Evolutionary conservation across 2,329 filamentous ascomycete genomes (phyloP).

Genomic region (Cladophialophora psammophila): DNA sequence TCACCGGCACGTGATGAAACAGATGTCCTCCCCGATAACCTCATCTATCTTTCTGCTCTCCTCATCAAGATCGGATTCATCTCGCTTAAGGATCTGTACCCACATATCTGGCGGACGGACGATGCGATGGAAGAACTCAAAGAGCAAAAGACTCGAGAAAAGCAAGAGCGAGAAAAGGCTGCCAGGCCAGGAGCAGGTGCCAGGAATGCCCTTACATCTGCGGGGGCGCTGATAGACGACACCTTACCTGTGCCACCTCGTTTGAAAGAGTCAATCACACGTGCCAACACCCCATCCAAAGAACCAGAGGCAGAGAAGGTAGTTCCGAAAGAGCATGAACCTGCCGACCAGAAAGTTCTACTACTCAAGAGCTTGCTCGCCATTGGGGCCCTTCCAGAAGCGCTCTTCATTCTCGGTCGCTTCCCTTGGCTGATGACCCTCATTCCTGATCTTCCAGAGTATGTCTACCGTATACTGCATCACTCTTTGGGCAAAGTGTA

Average conservation of each 20-base stretch:
- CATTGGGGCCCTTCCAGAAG: constrained; percentile 90
- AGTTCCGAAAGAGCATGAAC: constrained; percentile 63
- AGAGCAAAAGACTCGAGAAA: constrained; percentile 73
- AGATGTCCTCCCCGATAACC: constrained; percentile 86
- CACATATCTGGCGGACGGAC: constrained; percentile 87
- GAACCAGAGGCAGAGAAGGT: constrained; percentile 58
- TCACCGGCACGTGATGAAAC: constrained; percentile 75
- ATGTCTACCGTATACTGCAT: constrained; percentile 83
- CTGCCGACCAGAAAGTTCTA: constrained; percentile 84
- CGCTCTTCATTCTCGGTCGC: constrained; percentile 87
- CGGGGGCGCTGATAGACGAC: constrained; percentile 86
- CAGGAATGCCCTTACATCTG: constrained; percentile 84
- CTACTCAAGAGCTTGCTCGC: constrained; percentile 85
- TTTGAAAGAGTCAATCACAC: constrained; percentile 60
- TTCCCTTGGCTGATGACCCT: constrained; percentile 92
- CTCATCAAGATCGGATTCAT: constrained; percentile 98
- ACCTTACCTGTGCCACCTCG: constrained; percentile 62
- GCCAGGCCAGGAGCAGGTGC: constrained; percentile 72
- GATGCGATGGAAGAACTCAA: constrained; percentile 79
- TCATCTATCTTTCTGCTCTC: constrained; percentile 88
- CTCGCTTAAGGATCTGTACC: constrained; percentile 86
- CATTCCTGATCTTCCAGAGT: constrained; percentile 80
- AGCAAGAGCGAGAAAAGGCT: constrained; percentile 77
- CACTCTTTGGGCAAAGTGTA: constrained; percentile 82
- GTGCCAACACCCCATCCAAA: constrained; percentile 61